Conservation (phyloP, 1,139 yeast species). For the Meyerozyma carpophila region DNA sequence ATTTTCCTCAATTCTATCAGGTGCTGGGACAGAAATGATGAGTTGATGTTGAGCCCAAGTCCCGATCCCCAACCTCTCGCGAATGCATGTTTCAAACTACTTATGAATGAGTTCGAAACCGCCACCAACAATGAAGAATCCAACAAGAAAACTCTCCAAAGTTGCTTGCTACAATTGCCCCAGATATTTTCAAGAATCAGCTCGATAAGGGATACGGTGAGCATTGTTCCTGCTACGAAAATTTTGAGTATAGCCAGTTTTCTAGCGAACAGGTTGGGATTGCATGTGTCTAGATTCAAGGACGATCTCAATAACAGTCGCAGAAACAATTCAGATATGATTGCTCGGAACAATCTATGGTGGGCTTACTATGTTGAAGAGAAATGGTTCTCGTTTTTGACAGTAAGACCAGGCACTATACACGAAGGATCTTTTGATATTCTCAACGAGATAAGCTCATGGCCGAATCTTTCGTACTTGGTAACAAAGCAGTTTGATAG, state of each 20-base stretch:
- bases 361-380: background rate
- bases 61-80: background rate
- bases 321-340: background rate
- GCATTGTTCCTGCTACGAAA: background rate
- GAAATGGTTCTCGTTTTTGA: background rate
- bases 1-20: background rate
- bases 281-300: background rate
- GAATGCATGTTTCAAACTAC: background rate
- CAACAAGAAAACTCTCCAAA: background rate
- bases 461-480: background rate
- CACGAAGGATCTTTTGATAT: background rate
- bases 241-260: background rate
- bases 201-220: background rate
- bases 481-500: background rate
- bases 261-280: background rate
- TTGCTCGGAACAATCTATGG: background rate
- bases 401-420: background rate
- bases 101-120: background rate
- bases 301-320: background rate
- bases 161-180: background rate
- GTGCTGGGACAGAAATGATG: background rate
- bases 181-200: background rate
- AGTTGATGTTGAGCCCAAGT: background rate
- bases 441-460: background rate
- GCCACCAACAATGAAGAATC: background rate